These are phyloP conservation scores for Allomyces macrogynus DNA, from an alignment of 192 early-diverging fungal genomes.

Conservation along the genomic window DNA sequence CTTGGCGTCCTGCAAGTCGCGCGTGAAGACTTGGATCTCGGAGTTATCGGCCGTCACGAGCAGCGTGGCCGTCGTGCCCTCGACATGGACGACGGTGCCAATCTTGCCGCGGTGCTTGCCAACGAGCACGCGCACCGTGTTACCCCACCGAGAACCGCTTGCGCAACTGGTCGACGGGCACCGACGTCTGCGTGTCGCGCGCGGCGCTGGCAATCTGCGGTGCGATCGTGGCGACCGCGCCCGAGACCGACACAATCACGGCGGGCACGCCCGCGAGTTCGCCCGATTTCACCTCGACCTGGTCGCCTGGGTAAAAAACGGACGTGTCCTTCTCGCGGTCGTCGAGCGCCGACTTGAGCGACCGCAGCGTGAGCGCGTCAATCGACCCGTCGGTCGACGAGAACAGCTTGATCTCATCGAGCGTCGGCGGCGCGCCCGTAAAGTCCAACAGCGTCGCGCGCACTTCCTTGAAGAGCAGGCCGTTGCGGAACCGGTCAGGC, in stretches of 20 bases:
- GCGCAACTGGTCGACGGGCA: conserved; percentile 48
- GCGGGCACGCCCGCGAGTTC: conserved; percentile 60
- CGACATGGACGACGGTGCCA: conserved; percentile 71
- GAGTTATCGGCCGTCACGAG: conserved; percentile 43
- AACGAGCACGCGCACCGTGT: conserved; percentile 82
- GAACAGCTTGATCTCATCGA: conserved; percentile 82
- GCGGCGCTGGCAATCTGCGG: conserved; percentile 34
- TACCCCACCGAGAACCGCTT: conserved; percentile 81
- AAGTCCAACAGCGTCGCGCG: conserved; percentile 14
- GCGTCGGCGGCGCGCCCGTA: conserved; percentile 14
- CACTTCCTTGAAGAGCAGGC: conserved; percentile 69
- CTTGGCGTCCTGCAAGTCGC: conserved; percentile 58
- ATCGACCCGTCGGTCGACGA: conserved; percentile 22
- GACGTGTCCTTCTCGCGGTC: not conserved
- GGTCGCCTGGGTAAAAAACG: conserved; percentile 52
- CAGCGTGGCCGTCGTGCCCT: conserved; percentile 60
- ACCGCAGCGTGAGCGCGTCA: conserved; percentile 7
- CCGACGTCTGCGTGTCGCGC: conserved; percentile 24
- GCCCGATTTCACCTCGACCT: conserved; percentile 67
- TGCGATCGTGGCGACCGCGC: conserved; percentile 46
- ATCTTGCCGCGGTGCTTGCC: conserved; percentile 67
- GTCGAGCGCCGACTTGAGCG: conserved; percentile 15
- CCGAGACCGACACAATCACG: conserved; percentile 48
- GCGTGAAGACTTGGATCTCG: conserved; percentile 72
- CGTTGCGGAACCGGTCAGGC: conserved; percentile 40